These are phyloP conservation scores for Cicer yamashitae DNA, from an alignment of 306 rosid genomes.

Conservation along the genomic window DNA sequence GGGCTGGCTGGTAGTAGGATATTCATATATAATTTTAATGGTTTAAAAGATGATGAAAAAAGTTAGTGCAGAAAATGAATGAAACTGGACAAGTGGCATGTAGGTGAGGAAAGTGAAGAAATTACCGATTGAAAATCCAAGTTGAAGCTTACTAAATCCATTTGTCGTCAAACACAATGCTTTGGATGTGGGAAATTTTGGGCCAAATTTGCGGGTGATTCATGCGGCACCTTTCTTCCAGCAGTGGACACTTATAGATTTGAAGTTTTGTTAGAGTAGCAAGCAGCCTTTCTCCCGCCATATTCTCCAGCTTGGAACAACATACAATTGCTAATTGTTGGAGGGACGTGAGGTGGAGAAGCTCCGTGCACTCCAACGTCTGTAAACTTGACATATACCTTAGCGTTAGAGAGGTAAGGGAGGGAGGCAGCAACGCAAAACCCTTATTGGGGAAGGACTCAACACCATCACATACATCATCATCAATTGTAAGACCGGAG, in stretches of 20 bases:
- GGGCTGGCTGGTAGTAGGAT: no score
- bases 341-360: constrained; percentile 12
- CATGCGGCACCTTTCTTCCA: neutral
- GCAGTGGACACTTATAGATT: neutral
- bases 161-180: neutral
- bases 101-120: neutral
- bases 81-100: neutral
- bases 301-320: neutral
- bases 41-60: no score
- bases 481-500: accelerated
- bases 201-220: constrained; percentile 9
- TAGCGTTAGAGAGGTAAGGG: neutral
- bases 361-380: neutral
- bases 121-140: neutral
- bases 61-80: no score
- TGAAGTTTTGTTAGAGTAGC: neutral
- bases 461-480: neutral
- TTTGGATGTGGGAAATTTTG: neutral
- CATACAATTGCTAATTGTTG: accelerated
- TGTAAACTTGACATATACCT: neutral
- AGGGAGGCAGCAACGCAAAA: neutral
- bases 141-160: neutral
- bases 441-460: neutral
- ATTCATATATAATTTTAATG: no score
- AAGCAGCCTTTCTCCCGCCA: neutral